These are phyloP conservation scores for Obelidium mucronatum DNA, from an alignment of 192 early-diverging fungal genomes.

Conservation along the genomic window DNA sequence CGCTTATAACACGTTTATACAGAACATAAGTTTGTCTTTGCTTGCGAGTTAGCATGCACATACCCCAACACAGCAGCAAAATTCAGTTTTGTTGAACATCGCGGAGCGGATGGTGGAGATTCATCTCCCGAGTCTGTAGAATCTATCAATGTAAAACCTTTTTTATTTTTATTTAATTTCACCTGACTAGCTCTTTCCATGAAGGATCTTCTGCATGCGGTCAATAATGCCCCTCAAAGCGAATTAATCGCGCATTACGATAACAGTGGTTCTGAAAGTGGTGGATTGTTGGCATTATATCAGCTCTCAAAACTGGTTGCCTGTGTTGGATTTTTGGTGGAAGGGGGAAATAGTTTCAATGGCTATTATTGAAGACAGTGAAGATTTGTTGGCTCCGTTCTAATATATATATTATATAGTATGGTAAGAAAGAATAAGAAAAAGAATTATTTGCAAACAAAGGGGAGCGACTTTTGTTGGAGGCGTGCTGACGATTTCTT, in stretches of 20 bases:
- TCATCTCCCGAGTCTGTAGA: neutral
- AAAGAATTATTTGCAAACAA: too few relatives aligned
- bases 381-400: too few relatives aligned
- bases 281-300: slow-evolving; percentile 7
- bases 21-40: neutral
- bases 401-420: too few relatives aligned
- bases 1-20: too few relatives aligned
- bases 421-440: too few relatives aligned
- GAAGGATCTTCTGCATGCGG: neutral
- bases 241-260: neutral
- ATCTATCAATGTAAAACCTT: neutral
- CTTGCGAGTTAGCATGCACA: neutral
- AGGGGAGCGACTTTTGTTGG: too few relatives aligned
- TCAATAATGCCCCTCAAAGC: too few relatives aligned
- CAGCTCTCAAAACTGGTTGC: slow-evolving; percentile 12
- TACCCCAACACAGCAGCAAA: neutral
- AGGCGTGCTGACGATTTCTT: too few relatives aligned
- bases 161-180: neutral
- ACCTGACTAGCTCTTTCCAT: neutral
- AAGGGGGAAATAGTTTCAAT: neutral
- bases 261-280: too few relatives aligned
- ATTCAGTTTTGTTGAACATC: neutral
- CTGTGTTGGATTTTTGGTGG: neutral
- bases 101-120: neutral
- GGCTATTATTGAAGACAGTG: neutral